Evolutionary conservation across 2,329 filamentous ascomycete genomes (phyloP).

Genomic region (Neonectria coccinea): DNA sequence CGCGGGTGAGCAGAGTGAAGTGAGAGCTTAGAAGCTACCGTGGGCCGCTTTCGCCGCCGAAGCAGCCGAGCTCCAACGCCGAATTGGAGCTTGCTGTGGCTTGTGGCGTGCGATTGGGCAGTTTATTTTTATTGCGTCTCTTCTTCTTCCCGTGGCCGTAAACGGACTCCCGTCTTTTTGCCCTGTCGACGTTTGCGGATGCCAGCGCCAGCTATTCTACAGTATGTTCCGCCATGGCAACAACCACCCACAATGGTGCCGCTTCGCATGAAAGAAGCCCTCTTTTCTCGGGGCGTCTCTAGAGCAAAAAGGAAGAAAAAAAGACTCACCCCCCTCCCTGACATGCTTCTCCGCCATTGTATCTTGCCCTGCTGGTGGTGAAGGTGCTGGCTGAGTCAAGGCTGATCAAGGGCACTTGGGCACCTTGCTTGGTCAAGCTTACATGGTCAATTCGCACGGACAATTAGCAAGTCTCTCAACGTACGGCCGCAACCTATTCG

Average conservation of each 20-base stretch:
- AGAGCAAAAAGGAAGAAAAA: neutral
- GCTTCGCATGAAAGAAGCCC: too few species aligned
- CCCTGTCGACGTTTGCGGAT: neutral
- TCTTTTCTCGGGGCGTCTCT: neutral
- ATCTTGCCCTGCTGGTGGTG: constrained; percentile 1
- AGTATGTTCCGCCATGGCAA: neutral
- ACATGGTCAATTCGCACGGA: neutral
- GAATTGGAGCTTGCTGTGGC: neutral
- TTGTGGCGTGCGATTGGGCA: neutral
- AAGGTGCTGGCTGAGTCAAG: constrained; percentile 23
- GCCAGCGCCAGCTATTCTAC: neutral
- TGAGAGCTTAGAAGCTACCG: neutral
- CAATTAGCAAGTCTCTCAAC: neutral
- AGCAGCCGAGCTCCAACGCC: neutral
- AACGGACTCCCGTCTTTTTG: too few species aligned
- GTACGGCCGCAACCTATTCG: neutral
- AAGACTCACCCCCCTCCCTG: neutral
- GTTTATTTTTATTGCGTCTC: neutral
- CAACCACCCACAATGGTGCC: neutral
- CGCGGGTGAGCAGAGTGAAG: neutral
- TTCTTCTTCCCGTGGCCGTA: neutral
- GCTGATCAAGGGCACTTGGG: constrained; percentile 23
- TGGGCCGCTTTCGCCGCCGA: neutral
- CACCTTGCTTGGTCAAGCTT: constrained; percentile 7
- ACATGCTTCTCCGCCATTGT: neutral